phyloP scores from a whole-genome alignment of 352 stramenopile species.

The Plasmopara viticola region DNA sequence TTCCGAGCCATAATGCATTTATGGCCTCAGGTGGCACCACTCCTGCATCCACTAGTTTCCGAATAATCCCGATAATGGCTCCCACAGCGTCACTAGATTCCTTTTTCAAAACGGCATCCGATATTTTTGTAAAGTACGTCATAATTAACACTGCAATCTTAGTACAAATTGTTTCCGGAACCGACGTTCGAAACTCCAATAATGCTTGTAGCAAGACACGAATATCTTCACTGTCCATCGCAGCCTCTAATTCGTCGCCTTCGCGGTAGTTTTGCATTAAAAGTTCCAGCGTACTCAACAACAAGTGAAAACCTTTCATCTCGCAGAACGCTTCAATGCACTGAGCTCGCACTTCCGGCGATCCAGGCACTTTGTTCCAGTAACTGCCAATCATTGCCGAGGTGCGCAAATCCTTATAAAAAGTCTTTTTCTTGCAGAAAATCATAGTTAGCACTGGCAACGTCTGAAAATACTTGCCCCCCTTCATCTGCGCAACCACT shows the following conservation, averaged over 20 bases:
- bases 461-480: constrained; percentile 50
- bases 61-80: constrained; percentile 74
- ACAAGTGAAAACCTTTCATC: constrained; percentile 66
- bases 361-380: constrained; percentile 82
- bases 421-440: constrained; percentile 87
- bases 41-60: constrained; percentile 65
- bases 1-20: constrained; percentile 75
- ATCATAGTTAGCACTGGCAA: constrained; percentile 75
- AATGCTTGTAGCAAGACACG: constrained; percentile 75
- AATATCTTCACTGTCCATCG: constrained; percentile 76
- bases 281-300: constrained; percentile 67
- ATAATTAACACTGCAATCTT: constrained; percentile 74
- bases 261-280: constrained; percentile 48
- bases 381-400: constrained; percentile 86
- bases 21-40: constrained; percentile 43
- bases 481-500: constrained; percentile 69
- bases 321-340: constrained; percentile 82
- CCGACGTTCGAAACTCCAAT: constrained; percentile 60
- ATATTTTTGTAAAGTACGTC: constrained; percentile 76
- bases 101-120: constrained; percentile 77
- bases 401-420: constrained; percentile 85
- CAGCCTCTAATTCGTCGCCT: constrained; percentile 37
- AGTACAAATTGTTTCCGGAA: constrained; percentile 55
- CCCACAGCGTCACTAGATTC: constrained; percentile 78
- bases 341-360: constrained; percentile 74